Evolutionary conservation across 805 yeast genomes (phyloP).

Genomic region (Kodamaea jinghongensis): DNA sequence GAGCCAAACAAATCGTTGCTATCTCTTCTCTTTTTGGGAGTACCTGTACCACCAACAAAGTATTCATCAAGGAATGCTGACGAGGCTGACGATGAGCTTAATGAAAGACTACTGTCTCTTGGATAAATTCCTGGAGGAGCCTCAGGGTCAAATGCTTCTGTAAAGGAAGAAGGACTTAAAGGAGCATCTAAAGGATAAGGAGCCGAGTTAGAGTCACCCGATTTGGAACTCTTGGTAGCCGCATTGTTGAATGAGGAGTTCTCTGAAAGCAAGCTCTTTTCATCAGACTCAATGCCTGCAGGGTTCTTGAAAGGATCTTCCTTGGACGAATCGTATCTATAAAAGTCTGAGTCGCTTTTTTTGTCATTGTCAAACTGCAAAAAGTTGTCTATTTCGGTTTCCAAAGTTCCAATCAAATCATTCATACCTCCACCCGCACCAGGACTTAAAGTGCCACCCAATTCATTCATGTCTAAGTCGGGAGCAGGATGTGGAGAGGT

Average conservation of each 20-base stretch:
- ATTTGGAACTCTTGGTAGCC: background rate
- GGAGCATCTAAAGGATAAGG: constrained; percentile 4
- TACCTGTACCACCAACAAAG: constrained; percentile 1
- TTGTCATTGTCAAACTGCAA: constrained; percentile 10
- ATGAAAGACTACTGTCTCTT: constrained; percentile 7
- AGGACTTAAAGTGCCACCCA: too few species aligned
- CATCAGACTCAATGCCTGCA: background rate
- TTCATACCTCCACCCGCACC: too few species aligned
- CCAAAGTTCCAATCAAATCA: constrained; percentile 24
- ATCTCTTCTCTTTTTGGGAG: constrained; percentile 2
- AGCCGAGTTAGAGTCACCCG: background rate
- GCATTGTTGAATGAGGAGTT: background rate
- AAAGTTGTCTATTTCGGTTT: constrained; percentile 22
- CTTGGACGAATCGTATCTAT: constrained; percentile 2
- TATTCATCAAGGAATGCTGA: constrained; percentile 7
- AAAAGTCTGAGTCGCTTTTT: background rate
- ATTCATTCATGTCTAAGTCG: too few species aligned
- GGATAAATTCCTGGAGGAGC: constrained; percentile 5
- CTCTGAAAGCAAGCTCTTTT: background rate
- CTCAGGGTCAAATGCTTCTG: constrained; percentile 5
- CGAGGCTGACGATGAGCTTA: constrained; percentile 9
- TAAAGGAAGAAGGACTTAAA: constrained; percentile 2
- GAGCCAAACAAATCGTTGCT: constrained; percentile 7
- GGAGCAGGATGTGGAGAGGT: constrained; percentile 2
- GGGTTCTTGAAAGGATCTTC: constrained; percentile 3